These are phyloP conservation scores for Cercophora sp. DNA, from an alignment of 495 filamentous ascomycete species.

Conservation along the genomic window DNA sequence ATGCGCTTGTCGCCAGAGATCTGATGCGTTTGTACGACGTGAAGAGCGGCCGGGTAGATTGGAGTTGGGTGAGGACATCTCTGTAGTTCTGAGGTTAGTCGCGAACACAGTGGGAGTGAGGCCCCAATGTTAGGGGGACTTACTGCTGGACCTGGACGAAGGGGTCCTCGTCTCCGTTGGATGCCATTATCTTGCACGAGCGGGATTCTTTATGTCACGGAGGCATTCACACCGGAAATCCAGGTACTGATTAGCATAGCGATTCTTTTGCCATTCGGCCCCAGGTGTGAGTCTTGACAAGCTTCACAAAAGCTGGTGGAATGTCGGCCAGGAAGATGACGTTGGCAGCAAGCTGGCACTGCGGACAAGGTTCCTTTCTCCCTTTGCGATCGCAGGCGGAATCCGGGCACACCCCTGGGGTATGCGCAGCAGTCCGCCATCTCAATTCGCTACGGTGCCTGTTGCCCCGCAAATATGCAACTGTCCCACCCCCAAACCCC, in stretches of 20 bases:
- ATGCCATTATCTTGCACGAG: constrained; percentile 56
- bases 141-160: constrained; percentile 93
- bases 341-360: constrained; percentile 5
- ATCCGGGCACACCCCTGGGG: not conserved
- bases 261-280: too few species aligned
- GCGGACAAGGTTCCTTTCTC: not conserved
- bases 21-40: constrained; percentile 94
- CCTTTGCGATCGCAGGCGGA: not conserved
- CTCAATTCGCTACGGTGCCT: too few species aligned
- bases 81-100: constrained; percentile 37
- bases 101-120: not conserved
- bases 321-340: constrained; percentile 4
- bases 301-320: not conserved
- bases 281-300: too few species aligned
- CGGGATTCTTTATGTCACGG: not conserved
- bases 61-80: constrained; percentile 80
- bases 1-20: constrained; percentile 56
- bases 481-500: constrained; percentile 13
- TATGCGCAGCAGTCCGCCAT: not conserved
- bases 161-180: constrained; percentile 72
- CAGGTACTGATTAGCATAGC: not conserved
- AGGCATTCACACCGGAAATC: constrained; percentile 14
- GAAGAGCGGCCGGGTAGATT: constrained; percentile 77
- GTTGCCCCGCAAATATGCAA: too few species aligned
- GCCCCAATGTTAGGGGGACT: constrained; percentile 21